Percentiles rank a stretch among this genome's conserved stretches.
Conservation (phyloP, 2,329 filamentous ascomycete species). For the Celoporthe dispersa region DNA sequence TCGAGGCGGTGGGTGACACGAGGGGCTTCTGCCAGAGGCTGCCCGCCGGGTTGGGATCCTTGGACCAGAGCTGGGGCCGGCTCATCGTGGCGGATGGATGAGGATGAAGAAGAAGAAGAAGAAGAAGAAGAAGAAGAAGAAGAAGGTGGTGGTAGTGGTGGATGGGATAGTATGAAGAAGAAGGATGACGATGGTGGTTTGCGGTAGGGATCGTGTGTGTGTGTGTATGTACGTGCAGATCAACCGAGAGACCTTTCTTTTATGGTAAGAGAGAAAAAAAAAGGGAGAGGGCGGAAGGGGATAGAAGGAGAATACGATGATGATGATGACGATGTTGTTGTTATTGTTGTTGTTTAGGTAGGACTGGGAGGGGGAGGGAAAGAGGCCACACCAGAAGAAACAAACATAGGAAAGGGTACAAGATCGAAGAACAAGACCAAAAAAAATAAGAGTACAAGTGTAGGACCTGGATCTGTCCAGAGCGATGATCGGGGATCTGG, state of each 20-base stretch:
- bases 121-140: too few relatives aligned
- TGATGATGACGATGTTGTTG: too few relatives aligned
- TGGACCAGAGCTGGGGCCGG: constrained; percentile 34
- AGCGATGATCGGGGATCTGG: neutral
- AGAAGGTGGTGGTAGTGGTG: too few relatives aligned
- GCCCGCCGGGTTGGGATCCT: constrained; percentile 17
- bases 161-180: too few relatives aligned
- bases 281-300: neutral
- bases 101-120: neutral
- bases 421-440: neutral
- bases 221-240: neutral
- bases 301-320: neutral
- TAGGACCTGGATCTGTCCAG: neutral
- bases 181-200: neutral
- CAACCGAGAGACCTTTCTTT: neutral
- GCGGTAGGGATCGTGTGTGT: neutral
- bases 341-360: too few relatives aligned
- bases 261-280: neutral
- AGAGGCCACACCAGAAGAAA: neutral
- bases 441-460: neutral
- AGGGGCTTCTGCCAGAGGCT: constrained; percentile 27
- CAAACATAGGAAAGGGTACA: neutral
- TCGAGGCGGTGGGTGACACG: constrained; percentile 10
- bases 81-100: constrained; percentile 25
- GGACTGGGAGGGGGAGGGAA: neutral